phyloP scores from a whole-genome alignment of 345 rosid genomes.

The Pseudoturritis turrita region DNA sequence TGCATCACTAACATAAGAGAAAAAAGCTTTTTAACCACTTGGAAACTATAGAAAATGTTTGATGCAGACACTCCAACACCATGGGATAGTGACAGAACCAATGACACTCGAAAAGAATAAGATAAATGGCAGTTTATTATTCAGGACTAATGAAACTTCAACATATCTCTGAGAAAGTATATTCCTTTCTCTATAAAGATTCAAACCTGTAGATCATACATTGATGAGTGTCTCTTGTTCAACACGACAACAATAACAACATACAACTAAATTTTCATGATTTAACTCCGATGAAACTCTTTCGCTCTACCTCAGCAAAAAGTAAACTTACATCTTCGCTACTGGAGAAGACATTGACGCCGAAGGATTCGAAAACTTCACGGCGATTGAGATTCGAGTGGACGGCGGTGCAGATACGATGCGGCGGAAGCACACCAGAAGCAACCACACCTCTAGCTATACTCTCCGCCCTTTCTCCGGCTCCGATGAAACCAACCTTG shows the following conservation, averaged over 20 bases:
- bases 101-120: neutral
- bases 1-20: too few species aligned
- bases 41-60: neutral
- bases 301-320: too few species aligned
- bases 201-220: slow-evolving; percentile 70
- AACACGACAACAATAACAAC: neutral
- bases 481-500: slow-evolving; percentile 74
- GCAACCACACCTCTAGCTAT: slow-evolving; percentile 76
- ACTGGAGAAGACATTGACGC: slow-evolving; percentile 45
- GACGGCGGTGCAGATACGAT: slow-evolving; percentile 62
- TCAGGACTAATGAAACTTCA: neutral
- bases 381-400: slow-evolving; percentile 62
- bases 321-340: slow-evolving; percentile 46
- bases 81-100: neutral
- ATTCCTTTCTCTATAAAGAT: neutral
- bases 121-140: neutral
- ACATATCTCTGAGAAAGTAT: neutral
- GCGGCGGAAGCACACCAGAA: slow-evolving; percentile 65
- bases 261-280: neutral
- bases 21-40: neutral
- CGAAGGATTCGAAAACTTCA: slow-evolving; percentile 64
- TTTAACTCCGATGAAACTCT: neutral
- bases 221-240: neutral
- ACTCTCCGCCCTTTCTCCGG: slow-evolving; percentile 93
- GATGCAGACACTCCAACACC: neutral